Evolutionary conservation across 2,329 filamentous ascomycete species (phyloP).

Genomic region (Fusarium denticulatum): DNA sequence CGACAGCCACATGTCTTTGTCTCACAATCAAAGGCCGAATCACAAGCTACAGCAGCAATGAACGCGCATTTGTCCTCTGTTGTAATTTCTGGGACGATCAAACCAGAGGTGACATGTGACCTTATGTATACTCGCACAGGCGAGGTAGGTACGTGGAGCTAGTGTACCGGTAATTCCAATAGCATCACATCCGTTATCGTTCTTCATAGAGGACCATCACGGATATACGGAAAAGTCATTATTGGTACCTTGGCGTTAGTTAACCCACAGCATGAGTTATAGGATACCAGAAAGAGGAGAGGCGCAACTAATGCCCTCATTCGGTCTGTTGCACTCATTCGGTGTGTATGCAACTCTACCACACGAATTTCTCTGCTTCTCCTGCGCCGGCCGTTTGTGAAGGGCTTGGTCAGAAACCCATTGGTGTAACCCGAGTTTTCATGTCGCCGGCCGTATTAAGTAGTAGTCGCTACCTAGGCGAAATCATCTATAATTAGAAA

Average conservation of each 20-base stretch:
- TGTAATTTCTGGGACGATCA: background rate
- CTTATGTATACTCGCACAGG: background rate
- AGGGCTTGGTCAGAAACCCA: background rate
- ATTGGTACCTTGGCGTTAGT: background rate
- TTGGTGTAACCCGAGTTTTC: constrained; percentile 18
- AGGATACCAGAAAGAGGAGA: background rate
- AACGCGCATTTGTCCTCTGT: background rate
- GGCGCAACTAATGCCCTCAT: background rate
- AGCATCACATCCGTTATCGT: background rate
- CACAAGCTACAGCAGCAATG: constrained; percentile 9
- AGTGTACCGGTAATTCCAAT: background rate
- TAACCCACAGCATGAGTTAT: background rate
- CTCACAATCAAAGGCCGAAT: background rate
- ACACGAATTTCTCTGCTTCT: background rate
- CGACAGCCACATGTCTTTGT: constrained; percentile 1
- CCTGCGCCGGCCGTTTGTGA: background rate
- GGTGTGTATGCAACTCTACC: background rate
- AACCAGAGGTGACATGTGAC: background rate
- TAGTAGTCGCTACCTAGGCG: constrained; percentile 10
- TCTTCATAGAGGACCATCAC: background rate
- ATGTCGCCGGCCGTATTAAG: background rate
- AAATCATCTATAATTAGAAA: constrained; percentile 33
- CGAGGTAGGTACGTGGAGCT: background rate
- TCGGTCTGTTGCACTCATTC: background rate
- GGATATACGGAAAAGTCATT: background rate